phyloP scores from a whole-genome alignment of 2,329 filamentous ascomycete species.

The Trichoderma atroviride region DNA sequence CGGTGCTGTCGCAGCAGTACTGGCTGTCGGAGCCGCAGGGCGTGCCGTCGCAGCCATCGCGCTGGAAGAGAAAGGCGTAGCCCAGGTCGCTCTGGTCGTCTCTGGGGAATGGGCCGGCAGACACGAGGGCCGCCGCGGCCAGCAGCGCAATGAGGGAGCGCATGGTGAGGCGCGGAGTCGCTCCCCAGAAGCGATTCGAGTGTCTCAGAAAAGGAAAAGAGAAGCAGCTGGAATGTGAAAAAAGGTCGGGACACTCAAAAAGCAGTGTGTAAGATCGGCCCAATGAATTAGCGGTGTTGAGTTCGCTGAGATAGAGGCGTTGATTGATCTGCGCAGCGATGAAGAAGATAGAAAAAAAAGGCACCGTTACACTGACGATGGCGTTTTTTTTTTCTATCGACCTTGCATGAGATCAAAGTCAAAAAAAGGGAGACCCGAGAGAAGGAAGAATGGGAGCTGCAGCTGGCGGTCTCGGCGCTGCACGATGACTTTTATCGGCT shows the following conservation, averaged over 20 bases:
- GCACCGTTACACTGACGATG: not conserved
- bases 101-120: slow-evolving; percentile 54
- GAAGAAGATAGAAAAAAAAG: not conserved
- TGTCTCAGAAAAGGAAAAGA: not conserved
- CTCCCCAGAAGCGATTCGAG: not conserved
- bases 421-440: slow-evolving; percentile 18
- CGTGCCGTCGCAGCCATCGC: slow-evolving; percentile 46
- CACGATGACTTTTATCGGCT: slow-evolving; percentile 39
- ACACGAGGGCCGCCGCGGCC: slow-evolving; percentile 37
- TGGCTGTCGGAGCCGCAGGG: slow-evolving; percentile 58
- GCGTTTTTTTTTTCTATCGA: not conserved
- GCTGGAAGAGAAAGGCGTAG: slow-evolving; percentile 54
- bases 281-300: not conserved
- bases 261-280: not conserved
- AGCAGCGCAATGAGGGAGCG: slow-evolving; percentile 36
- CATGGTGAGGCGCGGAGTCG: slow-evolving; percentile 24
- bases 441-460: slow-evolving; percentile 27
- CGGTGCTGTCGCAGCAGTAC: slow-evolving; percentile 55
- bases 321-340: no score
- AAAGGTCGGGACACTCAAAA: not conserved
- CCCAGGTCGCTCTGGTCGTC: slow-evolving; percentile 53
- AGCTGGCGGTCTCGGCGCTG: slow-evolving; percentile 35
- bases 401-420: slow-evolving; percentile 13
- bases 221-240: not conserved
- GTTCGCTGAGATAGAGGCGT: not conserved